phyloP scores from a whole-genome alignment of 2,329 filamentous ascomycete species.

The Alternaria sp. region DNA sequence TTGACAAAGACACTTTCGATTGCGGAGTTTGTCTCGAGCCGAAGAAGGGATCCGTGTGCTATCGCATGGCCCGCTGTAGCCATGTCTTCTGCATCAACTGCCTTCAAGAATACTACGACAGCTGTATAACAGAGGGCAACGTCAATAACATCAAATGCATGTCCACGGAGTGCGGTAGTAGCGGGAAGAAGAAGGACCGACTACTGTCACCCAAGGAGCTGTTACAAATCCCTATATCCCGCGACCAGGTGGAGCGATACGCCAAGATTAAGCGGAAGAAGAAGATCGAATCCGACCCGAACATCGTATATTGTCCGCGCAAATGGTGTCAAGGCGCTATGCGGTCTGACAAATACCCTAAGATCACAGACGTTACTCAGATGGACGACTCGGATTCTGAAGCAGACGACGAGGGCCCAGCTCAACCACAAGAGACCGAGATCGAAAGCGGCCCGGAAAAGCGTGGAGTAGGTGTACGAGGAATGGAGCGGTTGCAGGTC shows the following conservation, averaged over 20 bases:
- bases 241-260: conserved; percentile 81
- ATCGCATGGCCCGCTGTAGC: conserved; percentile 80
- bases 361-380: conserved; percentile 51
- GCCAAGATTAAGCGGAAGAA: conserved; percentile 91
- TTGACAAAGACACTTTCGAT: conserved; percentile 83
- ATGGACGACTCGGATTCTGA: conserved; percentile 51
- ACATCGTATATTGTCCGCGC: conserved; percentile 89
- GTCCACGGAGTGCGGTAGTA: conserved; percentile 68
- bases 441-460: conserved; percentile 23
- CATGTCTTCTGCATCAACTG: conserved; percentile 94
- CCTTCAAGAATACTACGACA: conserved; percentile 87
- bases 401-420: conserved; percentile 31
- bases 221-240: conserved; percentile 57
- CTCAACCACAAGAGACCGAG: conserved; percentile 5
- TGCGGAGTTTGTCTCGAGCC: conserved; percentile 91
- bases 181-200: conserved; percentile 57
- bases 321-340: conserved; percentile 92
- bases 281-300: conserved; percentile 88
- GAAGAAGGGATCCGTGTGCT: conserved; percentile 83
- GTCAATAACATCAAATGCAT: conserved; percentile 81
- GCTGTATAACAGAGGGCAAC: conserved; percentile 85
- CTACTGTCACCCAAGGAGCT: conserved; percentile 84
- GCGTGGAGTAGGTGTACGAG: conserved; percentile 51
- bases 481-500: conserved; percentile 74
- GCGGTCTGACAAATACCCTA: conserved; percentile 59